phyloP scores from a whole-genome alignment of 2,329 filamentous ascomycete species.

The Talaromyces rugulosus region DNA sequence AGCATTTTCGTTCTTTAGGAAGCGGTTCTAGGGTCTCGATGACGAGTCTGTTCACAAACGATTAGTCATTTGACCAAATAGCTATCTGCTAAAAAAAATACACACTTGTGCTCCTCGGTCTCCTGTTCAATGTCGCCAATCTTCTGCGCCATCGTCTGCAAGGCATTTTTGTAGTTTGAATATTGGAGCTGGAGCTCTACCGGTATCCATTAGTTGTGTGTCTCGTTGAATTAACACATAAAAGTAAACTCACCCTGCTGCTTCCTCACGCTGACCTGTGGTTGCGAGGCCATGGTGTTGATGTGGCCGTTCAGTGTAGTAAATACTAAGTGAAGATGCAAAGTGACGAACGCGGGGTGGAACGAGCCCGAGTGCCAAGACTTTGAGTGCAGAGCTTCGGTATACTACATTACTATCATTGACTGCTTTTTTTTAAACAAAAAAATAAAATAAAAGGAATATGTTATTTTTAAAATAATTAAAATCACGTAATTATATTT shows the following conservation, averaged over 20 bases:
- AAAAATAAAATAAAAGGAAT: background rate
- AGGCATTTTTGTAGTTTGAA: constrained; percentile 58
- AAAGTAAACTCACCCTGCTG: constrained; percentile 40
- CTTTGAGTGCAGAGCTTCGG: background rate
- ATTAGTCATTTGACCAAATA: too few species aligned
- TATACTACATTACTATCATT: background rate
- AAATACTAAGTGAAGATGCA: background rate
- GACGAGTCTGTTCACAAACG: constrained; percentile 63
- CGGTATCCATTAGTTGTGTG: constrained; percentile 3
- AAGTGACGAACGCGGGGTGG: background rate
- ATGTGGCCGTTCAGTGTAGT: background rate
- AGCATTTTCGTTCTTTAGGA: constrained; percentile 84
- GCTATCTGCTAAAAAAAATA: constrained; percentile 9
- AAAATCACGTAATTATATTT: background rate
- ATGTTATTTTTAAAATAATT: background rate
- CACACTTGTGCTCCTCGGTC: constrained; percentile 95
- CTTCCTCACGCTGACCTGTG: constrained; percentile 39
- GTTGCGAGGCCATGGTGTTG: constrained; percentile 35
- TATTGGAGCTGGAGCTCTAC: constrained; percentile 49
- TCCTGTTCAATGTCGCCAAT: constrained; percentile 98
- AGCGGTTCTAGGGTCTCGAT: constrained; percentile 86
- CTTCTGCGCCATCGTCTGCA: constrained; percentile 91
- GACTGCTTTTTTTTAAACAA: background rate
- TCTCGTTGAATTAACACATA: background rate
- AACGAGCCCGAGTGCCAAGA: background rate